Base-by-base conservation (phyloP, 2,329 filamentous ascomycete species). In the Fusarium subtropicale region DNA sequence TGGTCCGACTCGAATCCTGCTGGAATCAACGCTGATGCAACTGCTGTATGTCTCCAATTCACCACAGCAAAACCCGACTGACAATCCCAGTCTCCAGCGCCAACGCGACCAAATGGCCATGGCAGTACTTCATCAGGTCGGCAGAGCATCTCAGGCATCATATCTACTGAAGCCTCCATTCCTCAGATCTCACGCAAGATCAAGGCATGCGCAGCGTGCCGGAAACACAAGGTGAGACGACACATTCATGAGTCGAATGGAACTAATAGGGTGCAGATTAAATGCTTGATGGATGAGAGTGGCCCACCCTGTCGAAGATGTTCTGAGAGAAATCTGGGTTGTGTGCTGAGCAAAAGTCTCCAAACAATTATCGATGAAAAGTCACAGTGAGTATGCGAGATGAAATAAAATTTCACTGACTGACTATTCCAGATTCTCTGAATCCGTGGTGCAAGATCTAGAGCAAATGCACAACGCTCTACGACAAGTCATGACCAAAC, bases 361-460 rank as follows among this genome's bases (percentile, higher is more conserved):
- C 80, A 82, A 64, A 81, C 77, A 2, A 77, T 82, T 24, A 81
- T 82, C 34, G 79, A 80, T 64, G 80, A 82, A 64, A 78, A 79
- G 59, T 77, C 78, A 34, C 79, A 80, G 78, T 80, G 71, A 55
- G 75, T 1, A 1, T 15, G 12, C 6, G 0, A 0, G 4, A 20
- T n/a, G 28, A 16, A n/a, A 45, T 5, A 7, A 33, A 22, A 3
- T 13, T 9, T 18, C 38, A 24, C 7, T 9, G 15, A 39, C 56
- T 66, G 7, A 66, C 58, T 7, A 3, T 2, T 3, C 1, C 41
- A 61, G 53, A 24, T 46, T 60, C 42, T 64, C 68, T 36, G 72
- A 71, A 50, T 66, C 73, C 0, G 69, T 75, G 2, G 55, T 75
- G 1, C 66, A 72, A 10, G 74, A 75, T 38, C 54, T 75, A 1